Evolutionary conservation across 2,329 filamentous ascomycete species (phyloP).

Genomic region (Penicillium sp.): DNA sequence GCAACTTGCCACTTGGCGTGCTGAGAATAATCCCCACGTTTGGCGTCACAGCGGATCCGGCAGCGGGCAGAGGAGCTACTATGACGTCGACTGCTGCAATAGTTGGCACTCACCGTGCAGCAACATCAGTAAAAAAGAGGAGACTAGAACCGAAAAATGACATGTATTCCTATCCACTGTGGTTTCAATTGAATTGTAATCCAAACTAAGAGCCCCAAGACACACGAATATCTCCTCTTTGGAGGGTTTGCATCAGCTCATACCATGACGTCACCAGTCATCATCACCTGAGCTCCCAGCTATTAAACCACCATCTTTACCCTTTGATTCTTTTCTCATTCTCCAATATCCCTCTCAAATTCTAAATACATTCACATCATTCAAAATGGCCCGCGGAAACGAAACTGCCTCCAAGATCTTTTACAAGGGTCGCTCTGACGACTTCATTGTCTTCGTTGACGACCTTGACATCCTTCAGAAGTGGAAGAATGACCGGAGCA

Average conservation of each 20-base stretch:
- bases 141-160: conserved; percentile 1
- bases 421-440: conserved; percentile 72
- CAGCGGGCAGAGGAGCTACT: conserved; percentile 1
- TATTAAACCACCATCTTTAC: conserved; percentile 7
- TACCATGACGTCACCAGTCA: conserved; percentile 25
- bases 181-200: conserved; percentile 5
- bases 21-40: conserved; percentile 2
- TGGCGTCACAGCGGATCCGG: conserved; percentile 10
- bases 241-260: conserved; percentile 6
- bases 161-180: conserved; percentile 18
- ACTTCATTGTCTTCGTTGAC: conserved; percentile 61
- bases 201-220: not conserved
- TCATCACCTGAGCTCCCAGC: conserved; percentile 17
- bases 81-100: conserved; percentile 11
- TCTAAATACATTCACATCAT: not conserved
- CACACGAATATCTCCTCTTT: conserved; percentile 10
- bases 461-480: conserved; percentile 63
- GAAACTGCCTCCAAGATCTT: conserved; percentile 72
- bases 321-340: conserved; percentile 4
- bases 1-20: conserved; percentile 7
- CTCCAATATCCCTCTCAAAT: not conserved
- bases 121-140: conserved; percentile 8
- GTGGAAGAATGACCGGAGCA: conserved; percentile 76
- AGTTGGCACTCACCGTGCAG: conserved; percentile 7
- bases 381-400: conserved; percentile 69